Conservation (phyloP, 208 protist species). For the Trypanosoma scelopori region DNA sequence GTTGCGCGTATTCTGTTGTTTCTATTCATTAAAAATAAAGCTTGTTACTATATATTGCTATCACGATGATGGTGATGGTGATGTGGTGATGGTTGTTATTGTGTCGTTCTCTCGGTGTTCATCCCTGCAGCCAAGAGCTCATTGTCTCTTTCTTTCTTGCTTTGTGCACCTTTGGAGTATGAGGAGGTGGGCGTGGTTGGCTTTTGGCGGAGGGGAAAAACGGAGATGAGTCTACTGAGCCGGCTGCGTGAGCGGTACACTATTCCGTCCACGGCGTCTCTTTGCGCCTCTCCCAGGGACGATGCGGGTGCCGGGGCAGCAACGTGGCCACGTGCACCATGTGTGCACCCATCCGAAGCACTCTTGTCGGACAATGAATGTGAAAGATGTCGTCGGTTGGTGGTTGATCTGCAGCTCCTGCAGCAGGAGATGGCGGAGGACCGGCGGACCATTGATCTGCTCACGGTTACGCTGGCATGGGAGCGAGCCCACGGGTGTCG, state of each 20-base stretch:
- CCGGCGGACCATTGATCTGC: conserved; percentile 4
- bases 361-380: neutral
- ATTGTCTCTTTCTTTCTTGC: neutral
- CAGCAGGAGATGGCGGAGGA: neutral
- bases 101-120: no score
- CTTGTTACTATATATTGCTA: no score
- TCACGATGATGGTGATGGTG: no score
- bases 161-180: neutral
- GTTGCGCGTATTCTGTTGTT: no score
- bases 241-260: conserved; percentile 1
- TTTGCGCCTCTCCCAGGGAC: neutral
- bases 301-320: neutral
- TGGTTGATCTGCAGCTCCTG: neutral
- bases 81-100: no score
- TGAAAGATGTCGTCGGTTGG: neutral
- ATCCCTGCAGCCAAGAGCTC: no score
- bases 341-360: neutral
- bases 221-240: conserved; percentile 1
- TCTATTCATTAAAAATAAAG: no score
- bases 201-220: neutral
- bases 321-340: neutral
- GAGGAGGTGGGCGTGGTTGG: neutral
- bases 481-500: conserved; percentile 6
- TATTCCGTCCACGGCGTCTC: neutral
- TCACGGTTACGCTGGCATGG: conserved; percentile 10